Evolutionary conservation across 2,329 filamentous ascomycete genomes (phyloP).

Genomic region (Chaetoscypha palmicola): DNA sequence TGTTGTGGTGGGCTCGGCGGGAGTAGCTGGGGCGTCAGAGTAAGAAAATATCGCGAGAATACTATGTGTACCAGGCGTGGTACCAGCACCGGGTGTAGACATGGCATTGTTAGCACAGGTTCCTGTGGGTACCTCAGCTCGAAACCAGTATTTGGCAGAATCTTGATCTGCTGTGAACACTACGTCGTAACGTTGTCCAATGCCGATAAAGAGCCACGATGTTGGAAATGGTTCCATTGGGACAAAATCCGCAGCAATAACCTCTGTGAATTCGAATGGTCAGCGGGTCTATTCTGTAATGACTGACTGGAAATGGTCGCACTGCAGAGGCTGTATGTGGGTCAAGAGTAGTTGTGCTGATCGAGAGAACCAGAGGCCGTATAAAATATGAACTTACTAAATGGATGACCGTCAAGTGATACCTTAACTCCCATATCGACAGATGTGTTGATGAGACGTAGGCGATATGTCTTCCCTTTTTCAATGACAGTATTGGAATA

Average conservation of each 20-base stretch:
- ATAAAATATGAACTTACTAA: conserved; percentile 2
- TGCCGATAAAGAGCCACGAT: conserved; percentile 48
- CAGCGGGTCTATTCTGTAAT: not conserved
- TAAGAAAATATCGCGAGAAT: conserved; percentile 4
- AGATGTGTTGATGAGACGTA: conserved; percentile 40
- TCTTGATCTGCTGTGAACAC: conserved; percentile 41
- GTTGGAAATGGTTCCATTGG: conserved; percentile 55
- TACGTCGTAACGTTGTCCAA: conserved; percentile 41
- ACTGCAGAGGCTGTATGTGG: not conserved
- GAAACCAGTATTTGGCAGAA: conserved; percentile 41
- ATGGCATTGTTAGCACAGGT: conserved; percentile 1
- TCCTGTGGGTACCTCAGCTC: conserved; percentile 31
- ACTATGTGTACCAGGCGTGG: not conserved
- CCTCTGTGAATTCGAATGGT: conserved; percentile 35
- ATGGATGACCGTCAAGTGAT: conserved; percentile 43
- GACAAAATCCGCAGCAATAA: conserved; percentile 55
- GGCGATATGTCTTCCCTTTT: conserved; percentile 35
- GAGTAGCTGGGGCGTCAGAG: not conserved
- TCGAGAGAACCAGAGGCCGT: no score
- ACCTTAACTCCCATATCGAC: conserved; percentile 37
- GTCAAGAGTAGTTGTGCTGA: no score
- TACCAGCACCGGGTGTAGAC: not conserved
- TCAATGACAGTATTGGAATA: conserved; percentile 20
- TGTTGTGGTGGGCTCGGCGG: not conserved
- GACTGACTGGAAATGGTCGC: not conserved